These are phyloP conservation scores for Curvularia verruculosa DNA, from an alignment of 2,329 filamentous ascomycete species.

Conservation along the genomic window DNA sequence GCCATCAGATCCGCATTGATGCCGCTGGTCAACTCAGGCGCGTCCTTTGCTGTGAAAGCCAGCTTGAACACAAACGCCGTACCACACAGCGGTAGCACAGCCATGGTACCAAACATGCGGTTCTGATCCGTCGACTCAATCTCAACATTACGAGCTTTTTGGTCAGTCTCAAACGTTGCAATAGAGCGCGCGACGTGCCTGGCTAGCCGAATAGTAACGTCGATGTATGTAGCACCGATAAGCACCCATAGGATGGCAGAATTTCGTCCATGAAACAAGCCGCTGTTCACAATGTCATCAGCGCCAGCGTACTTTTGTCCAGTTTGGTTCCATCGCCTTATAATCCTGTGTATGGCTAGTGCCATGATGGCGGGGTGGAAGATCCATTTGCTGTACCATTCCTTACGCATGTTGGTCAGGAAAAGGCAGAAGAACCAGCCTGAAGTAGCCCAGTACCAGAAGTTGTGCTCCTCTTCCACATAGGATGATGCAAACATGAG, in stretches of 20 bases:
- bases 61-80: slow-evolving; percentile 84
- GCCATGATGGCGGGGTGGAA: slow-evolving; percentile 54
- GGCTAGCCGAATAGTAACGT: slow-evolving; percentile 58
- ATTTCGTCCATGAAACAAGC: slow-evolving; percentile 58
- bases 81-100: slow-evolving; percentile 52
- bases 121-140: slow-evolving; percentile 33
- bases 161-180: slow-evolving; percentile 27
- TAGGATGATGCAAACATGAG: slow-evolving; percentile 99
- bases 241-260: slow-evolving; percentile 72
- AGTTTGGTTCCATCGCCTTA: slow-evolving; percentile 91
- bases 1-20: slow-evolving; percentile 54
- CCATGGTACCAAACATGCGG: slow-evolving; percentile 39
- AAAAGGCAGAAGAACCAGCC: slow-evolving; percentile 67
- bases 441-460: slow-evolving; percentile 91
- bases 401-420: slow-evolving; percentile 43
- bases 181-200: slow-evolving; percentile 39
- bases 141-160: slow-evolving; percentile 21
- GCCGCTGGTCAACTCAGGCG: slow-evolving; percentile 71
- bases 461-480: slow-evolving; percentile 97
- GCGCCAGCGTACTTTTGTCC: slow-evolving; percentile 95
- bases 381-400: slow-evolving; percentile 32
- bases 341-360: slow-evolving; percentile 68
- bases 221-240: slow-evolving; percentile 71
- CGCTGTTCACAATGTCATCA: slow-evolving; percentile 78
- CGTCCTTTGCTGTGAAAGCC: slow-evolving; percentile 84